Conservation (phyloP, 192 early-diverging fungal genomes). For the Obelidium mucronatum region DNA sequence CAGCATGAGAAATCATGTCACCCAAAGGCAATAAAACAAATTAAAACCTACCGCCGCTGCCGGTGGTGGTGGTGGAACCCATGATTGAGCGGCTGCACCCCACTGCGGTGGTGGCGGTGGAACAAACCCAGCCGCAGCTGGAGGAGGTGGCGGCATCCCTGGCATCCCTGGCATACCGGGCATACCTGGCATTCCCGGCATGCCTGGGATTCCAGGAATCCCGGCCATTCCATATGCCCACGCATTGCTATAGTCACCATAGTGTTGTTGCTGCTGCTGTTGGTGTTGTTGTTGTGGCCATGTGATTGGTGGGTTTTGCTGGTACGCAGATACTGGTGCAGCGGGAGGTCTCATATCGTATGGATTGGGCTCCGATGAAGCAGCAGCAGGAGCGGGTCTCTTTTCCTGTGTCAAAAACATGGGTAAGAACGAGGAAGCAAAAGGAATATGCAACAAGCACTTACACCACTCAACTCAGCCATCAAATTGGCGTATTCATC, state of each 20-base stretch:
- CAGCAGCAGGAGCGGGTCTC: background rate
- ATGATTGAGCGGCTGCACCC: slow-evolving; percentile 34
- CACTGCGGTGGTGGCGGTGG: background rate
- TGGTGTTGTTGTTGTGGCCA: too few relatives aligned
- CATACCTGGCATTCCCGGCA: slow-evolving; percentile 20
- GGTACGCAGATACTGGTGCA: background rate
- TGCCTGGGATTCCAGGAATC: slow-evolving; percentile 15
- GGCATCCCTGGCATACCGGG: slow-evolving; percentile 13
- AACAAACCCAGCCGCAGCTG: slow-evolving; percentile 1
- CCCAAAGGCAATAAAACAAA: background rate
- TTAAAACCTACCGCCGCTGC: background rate
- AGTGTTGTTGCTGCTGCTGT: too few relatives aligned
- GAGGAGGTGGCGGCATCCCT: slow-evolving; percentile 6
- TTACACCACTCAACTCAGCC: slow-evolving; percentile 80
- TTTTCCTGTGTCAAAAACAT: slow-evolving; percentile 29
- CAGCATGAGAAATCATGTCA: too few relatives aligned
- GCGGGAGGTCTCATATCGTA: slow-evolving; percentile 2
- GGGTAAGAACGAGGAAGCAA: background rate
- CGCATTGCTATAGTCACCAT: background rate
- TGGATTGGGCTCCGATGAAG: slow-evolving; percentile 6
- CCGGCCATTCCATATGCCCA: background rate
- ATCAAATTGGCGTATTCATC: slow-evolving; percentile 91
- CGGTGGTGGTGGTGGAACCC: slow-evolving; percentile 34
- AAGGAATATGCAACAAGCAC: background rate
- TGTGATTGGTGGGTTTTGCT: too few relatives aligned